Evolutionary conservation across 2,329 filamentous ascomycete species (phyloP).

Genomic region (Aspergillus proliferans): DNA sequence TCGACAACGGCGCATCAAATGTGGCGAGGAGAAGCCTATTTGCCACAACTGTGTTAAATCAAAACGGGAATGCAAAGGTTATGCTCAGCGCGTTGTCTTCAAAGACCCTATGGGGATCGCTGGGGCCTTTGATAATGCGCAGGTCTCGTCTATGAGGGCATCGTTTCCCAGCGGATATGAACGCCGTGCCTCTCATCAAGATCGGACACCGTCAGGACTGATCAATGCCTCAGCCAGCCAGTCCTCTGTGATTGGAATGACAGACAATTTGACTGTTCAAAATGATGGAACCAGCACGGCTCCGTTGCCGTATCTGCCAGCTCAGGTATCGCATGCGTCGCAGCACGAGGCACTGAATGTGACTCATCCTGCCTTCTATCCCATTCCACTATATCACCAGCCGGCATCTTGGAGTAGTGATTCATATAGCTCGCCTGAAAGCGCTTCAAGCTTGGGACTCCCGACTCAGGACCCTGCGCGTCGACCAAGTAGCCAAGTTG

Average conservation of each 20-base stretch:
- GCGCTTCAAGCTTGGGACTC: background rate
- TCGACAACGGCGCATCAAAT: slow-evolving; percentile 92
- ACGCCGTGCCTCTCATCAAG: slow-evolving; percentile 15
- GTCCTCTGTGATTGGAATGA: background rate
- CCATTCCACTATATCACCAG: too few species aligned
- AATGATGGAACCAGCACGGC: background rate
- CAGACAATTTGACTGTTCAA: background rate
- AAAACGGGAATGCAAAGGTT: slow-evolving; percentile 41
- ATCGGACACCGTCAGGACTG: slow-evolving; percentile 18
- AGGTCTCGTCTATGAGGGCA: slow-evolving; percentile 14
- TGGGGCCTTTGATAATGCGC: slow-evolving; percentile 16
- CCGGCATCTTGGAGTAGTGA: too few species aligned
- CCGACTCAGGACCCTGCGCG: background rate
- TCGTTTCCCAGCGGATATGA: slow-evolving; percentile 17
- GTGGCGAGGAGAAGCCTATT: slow-evolving; percentile 67
- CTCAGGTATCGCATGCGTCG: background rate
- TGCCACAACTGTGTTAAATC: slow-evolving; percentile 44
- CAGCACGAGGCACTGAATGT: background rate
- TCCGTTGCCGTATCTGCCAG: background rate
- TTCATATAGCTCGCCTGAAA: background rate
- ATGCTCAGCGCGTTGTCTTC: slow-evolving; percentile 37
- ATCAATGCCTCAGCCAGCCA: background rate
- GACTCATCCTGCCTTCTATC: background rate
- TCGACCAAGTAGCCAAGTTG: background rate
- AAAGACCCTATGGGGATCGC: slow-evolving; percentile 35